Percentiles rank a stretch among this genome's conserved stretches.
phyloP scores from a whole-genome alignment of 352 stramenopile genomes.

The Phytophthora pinifolia region DNA sequence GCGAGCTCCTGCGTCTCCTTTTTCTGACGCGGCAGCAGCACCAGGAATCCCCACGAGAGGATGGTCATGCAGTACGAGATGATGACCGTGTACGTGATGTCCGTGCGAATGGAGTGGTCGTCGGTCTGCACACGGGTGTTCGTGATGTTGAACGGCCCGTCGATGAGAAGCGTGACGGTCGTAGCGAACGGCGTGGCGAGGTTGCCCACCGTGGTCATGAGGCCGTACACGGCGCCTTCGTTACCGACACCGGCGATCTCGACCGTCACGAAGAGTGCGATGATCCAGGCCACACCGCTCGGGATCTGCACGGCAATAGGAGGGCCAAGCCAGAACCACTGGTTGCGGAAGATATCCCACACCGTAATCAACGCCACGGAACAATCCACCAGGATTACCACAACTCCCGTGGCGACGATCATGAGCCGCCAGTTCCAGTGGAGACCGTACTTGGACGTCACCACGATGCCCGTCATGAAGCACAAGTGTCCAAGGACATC shows the following conservation, averaged over 20 bases:
- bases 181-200: constrained; percentile 39
- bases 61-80: constrained; percentile 47
- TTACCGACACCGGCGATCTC: constrained; percentile 50
- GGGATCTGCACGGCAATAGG: constrained; percentile 40
- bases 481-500: constrained; percentile 35
- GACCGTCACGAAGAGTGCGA: constrained; percentile 40
- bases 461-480: constrained; percentile 36
- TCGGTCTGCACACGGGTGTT: constrained; percentile 44
- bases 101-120: constrained; percentile 27
- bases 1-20: constrained; percentile 38
- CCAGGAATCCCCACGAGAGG: constrained; percentile 35
- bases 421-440: constrained; percentile 51
- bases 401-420: constrained; percentile 29
- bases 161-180: constrained; percentile 40
- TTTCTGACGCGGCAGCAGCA: constrained; percentile 44
- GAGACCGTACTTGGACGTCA: constrained; percentile 43
- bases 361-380: constrained; percentile 38
- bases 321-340: constrained; percentile 46
- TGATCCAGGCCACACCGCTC: constrained; percentile 39
- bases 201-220: constrained; percentile 48
- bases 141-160: constrained; percentile 40
- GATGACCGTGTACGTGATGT: constrained; percentile 43
- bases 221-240: constrained; percentile 48
- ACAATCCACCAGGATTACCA: constrained; percentile 37
- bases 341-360: constrained; percentile 46